Conservation (phyloP, 164 flowering plant species). For the Berberis vulgaris region DNA sequence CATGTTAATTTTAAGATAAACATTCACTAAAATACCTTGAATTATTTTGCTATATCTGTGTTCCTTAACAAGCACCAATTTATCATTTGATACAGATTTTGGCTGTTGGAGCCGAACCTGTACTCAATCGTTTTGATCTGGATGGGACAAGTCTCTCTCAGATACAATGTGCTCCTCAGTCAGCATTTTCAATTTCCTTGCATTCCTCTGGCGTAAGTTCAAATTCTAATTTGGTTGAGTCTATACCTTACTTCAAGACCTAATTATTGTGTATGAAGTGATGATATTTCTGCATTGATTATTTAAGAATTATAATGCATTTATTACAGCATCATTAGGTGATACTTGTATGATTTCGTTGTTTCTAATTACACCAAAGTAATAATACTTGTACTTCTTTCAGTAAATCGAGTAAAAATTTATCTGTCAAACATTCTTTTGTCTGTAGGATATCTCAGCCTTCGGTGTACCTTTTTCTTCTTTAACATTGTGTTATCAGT, state of each 20-base stretch:
- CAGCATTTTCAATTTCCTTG: slow-evolving; percentile 73
- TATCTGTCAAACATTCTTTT: no score
- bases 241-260: not conserved
- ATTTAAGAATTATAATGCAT: no score
- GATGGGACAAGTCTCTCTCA: slow-evolving; percentile 72
- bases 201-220: slow-evolving; percentile 83
- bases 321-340: no score
- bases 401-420: no score
- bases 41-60: not conserved
- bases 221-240: no score
- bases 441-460: no score
- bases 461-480: no score
- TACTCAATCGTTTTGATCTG: slow-evolving; percentile 64
- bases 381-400: no score
- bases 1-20: no score
- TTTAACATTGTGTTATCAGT: no score
- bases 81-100: slow-evolving; percentile 49
- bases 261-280: not conserved
- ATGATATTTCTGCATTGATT: not conserved
- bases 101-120: slow-evolving; percentile 83
- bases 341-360: no score
- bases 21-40: not conserved
- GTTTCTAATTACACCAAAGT: no score
- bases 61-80: not conserved
- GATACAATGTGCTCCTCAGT: slow-evolving; percentile 82